phyloP scores from a whole-genome alignment of 306 rosid species.

The Quercus mongolica region DNA sequence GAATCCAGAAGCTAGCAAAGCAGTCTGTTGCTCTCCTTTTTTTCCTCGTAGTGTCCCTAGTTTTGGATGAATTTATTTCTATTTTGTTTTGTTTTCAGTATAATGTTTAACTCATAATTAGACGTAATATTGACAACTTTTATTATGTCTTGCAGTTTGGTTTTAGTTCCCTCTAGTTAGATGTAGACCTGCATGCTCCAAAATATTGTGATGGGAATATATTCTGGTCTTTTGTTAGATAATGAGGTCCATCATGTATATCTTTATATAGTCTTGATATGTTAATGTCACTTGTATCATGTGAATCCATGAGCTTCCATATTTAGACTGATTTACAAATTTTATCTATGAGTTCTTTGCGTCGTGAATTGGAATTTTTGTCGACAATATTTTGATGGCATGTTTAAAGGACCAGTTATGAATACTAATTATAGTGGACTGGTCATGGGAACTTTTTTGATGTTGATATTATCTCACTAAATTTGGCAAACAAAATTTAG shows the following conservation, averaged over 20 bases:
- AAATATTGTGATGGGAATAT: background rate
- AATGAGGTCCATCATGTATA: background rate
- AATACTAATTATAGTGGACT: background rate
- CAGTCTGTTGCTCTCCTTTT: conserved; percentile 39
- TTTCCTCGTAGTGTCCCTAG: conserved; percentile 19
- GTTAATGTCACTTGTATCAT: background rate
- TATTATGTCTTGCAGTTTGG: background rate
- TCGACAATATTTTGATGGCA: background rate
- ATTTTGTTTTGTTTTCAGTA: background rate
- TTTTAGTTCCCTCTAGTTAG: background rate
- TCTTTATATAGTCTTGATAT: background rate
- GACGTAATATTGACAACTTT: background rate
- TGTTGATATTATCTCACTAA: background rate
- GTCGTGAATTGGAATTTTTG: background rate
- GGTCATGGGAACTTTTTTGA: background rate
- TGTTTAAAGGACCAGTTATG: background rate
- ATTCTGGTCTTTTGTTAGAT: background rate
- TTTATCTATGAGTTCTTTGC: background rate
- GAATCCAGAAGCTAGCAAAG: conserved; percentile 70
- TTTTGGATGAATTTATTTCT: background rate
- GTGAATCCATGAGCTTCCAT: background rate
- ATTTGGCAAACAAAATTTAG: background rate
- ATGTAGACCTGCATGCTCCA: background rate
- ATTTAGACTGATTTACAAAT: background rate
- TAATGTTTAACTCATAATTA: background rate